Conservation (phyloP, 2,329 filamentous ascomycete species). For the Aureobasidium leucospermi region DNA sequence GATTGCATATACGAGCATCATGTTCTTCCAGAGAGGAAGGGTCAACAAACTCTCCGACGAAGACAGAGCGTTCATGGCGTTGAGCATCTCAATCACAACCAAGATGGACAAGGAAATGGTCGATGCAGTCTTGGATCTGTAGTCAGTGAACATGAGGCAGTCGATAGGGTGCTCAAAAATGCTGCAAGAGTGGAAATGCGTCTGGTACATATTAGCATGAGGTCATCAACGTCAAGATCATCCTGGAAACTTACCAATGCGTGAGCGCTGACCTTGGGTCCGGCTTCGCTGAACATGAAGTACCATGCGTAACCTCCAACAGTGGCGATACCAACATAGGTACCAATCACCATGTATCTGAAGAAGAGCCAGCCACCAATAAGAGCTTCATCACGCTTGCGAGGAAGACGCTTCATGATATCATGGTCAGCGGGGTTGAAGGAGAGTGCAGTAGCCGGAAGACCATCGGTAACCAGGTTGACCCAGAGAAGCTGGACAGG, state of each 20-base stretch:
- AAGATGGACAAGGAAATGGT: conserved; percentile 86
- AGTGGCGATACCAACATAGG: conserved; percentile 88
- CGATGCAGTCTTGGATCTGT: conserved; percentile 80
- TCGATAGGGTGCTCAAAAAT: conserved; percentile 80
- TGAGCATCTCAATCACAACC: conserved; percentile 98
- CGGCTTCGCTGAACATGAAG: conserved; percentile 92
- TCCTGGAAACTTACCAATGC: conserved; percentile 54
- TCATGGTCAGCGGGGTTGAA: conserved; percentile 99
- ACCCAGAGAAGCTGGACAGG: conserved; percentile 98
- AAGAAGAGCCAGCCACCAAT: conserved; percentile 96
- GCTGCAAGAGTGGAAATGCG: conserved; percentile 90
- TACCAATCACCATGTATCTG: conserved; percentile 92
- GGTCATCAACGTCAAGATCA: background rate
- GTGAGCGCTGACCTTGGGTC: conserved; percentile 84
- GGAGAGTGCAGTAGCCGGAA: conserved; percentile 89
- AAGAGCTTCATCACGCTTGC: conserved; percentile 86
- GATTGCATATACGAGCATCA: conserved; percentile 96
- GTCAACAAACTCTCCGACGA: conserved; percentile 91
- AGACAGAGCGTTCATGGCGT: conserved; percentile 95
- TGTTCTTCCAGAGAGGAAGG: conserved; percentile 94
- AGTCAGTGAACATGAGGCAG: conserved; percentile 83
- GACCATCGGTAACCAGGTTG: conserved; percentile 93
- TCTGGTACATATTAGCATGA: conserved; percentile 29
- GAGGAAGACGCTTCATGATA: conserved; percentile 86
- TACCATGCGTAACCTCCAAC: conserved; percentile 99